Conservation (phyloP, 2,329 filamentous ascomycete genomes). For the Calonectria pauciramosa region DNA sequence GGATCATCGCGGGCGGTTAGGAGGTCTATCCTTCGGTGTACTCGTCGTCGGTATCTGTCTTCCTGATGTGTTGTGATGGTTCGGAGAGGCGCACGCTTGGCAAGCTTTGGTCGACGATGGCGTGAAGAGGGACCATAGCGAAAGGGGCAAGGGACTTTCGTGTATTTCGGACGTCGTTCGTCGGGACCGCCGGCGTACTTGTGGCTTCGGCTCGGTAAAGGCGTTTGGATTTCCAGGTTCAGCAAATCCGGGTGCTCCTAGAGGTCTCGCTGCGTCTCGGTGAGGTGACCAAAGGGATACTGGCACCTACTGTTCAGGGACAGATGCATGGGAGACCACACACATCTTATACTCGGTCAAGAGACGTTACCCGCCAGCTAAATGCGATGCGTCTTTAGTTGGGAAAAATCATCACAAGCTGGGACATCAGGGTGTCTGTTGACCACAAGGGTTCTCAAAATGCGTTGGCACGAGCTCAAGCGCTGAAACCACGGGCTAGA, state of each 20-base stretch:
- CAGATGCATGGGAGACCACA: not conserved
- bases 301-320: not conserved
- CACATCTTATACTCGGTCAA: not conserved
- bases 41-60: not conserved
- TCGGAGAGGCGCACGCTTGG: not conserved
- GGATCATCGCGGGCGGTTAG: not conserved
- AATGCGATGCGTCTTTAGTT: not conserved
- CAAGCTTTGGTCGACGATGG: not conserved
- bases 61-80: not conserved
- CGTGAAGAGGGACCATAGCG: too few species aligned
- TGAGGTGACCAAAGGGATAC: not conserved
- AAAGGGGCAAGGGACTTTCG: not conserved
- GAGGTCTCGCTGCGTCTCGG: not conserved
- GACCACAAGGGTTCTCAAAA: not conserved
- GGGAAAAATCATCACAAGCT: not conserved
- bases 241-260: accelerated
- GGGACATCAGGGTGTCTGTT: not conserved
- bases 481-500: not conserved
- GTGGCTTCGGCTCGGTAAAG: not conserved
- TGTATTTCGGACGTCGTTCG: too few species aligned
- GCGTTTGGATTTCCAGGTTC: not conserved
- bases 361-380: not conserved
- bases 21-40: not conserved
- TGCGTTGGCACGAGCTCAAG: not conserved
- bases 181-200: not conserved